A percentile compares a stretch with the other conserved stretches of the same genome.
Evolutionary conservation across 169 alveolate species (phyloP).

Genomic region (Cryptosporidium viatorum): DNA sequence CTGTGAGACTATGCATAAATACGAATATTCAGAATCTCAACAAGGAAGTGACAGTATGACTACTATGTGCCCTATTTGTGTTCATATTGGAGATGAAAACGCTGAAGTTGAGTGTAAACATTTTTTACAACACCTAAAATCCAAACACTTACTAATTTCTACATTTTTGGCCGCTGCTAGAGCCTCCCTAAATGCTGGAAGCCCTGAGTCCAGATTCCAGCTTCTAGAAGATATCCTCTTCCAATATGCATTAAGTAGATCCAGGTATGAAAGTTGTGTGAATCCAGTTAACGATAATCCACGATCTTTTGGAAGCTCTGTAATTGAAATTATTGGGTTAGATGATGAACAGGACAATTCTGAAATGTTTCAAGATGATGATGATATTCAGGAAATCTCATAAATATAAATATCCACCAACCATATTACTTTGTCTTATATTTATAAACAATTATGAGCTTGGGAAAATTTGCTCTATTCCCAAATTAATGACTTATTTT

Average conservation of each 20-base stretch:
- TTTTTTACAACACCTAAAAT: conserved; percentile 28
- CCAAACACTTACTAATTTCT: conserved; percentile 53
- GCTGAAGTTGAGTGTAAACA: conserved; percentile 54
- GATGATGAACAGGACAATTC: conserved; percentile 28
- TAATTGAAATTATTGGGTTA: conserved; percentile 11
- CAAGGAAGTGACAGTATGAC: not conserved
- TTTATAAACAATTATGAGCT: not conserved
- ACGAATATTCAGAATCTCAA: conserved; percentile 23
- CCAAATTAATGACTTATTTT: not conserved
- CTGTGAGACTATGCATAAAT: conserved; percentile 49
- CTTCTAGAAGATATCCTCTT: conserved; percentile 68
- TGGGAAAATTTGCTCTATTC: not conserved
- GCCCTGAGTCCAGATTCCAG: conserved; percentile 51
- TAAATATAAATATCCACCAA: not conserved
- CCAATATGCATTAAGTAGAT: conserved; percentile 58
- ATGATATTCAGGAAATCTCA: conserved; percentile 4
- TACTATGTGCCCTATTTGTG: conserved; percentile 72
- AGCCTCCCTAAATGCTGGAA: conserved; percentile 47
- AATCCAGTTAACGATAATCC: not conserved
- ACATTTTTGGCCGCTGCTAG: conserved; percentile 74
- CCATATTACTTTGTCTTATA: not conserved
- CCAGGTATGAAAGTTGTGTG: conserved; percentile 58
- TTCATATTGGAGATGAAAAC: conserved; percentile 70
- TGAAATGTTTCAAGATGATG: conserved; percentile 4
- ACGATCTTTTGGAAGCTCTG: conserved; percentile 9